Base-by-base conservation (phyloP, 1,284 basidiomycete species). In the Singerocomus inundabilis region DNA sequence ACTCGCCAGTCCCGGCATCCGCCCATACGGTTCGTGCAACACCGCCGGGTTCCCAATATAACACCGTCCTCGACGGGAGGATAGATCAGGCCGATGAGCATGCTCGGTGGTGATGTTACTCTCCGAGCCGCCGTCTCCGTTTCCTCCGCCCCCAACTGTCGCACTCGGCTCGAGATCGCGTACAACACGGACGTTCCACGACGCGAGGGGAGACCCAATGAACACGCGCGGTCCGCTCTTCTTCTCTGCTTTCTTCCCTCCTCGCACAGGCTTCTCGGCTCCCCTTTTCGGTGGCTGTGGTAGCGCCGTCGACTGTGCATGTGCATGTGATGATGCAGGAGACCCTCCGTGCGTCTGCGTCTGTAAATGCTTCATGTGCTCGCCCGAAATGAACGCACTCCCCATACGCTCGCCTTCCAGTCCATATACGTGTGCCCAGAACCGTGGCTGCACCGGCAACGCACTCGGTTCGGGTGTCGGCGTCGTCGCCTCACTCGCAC, bases 391-490 rank as follows among this genome's bases (percentile, higher is more conserved):
- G 29, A 69, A 69, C 1, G 61, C 66, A 7, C 52, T 52, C 26
- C 68, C 64, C 7, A 66, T 26, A 1, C 41, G 63, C 4, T 67
- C 53, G 0, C 68, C 64, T 43, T 66, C 57, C 30, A 69, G 36
- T 13, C 63, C 63, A 6, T 66, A 69, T 6, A 70, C 66, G 28
- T 68, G 66, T 8, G 67, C 68, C 64, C 64, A 69, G 15, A 69
- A 69, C n/a, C 38, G 55, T 1, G 64, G 4, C 5, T 25, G 46
- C 5, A 5, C 7, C 1, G 48, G 28, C 7, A 21, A 0, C 18
- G 42, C 6, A 15, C 44, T 10, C 1, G 50, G 36, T 31, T 52
- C 51, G 0, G 62, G 56, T 2, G 45, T 51, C 30, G 46, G 38
- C 6, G 49, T 46, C 37, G 46, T 54, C 30, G 5, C 18, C 2